Evolutionary conservation across 169 alveolate species (phyloP), one percentile per base, ranked within the genome.

Genomic region (Plasmodium malariae): DNA sequence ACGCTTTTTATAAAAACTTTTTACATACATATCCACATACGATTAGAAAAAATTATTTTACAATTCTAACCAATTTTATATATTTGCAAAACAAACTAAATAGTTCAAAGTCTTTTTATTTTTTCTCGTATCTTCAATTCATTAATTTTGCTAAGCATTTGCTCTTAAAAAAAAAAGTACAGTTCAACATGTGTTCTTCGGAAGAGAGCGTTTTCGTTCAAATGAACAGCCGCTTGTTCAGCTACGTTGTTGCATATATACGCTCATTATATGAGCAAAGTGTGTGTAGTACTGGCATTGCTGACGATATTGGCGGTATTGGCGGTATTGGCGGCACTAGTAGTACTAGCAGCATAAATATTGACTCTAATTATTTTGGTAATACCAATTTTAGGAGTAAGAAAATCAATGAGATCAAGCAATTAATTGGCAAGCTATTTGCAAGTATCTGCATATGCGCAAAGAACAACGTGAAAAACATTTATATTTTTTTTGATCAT

Each of bases 391-490:
- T 45, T 45, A 0, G 7, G 19, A 76, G 43, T 7, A 5, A 76
- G 17, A 14, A 76, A 1, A 55, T 60, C 14, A 43, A 59, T 19
- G 24, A 76, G 1, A 21, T 76, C 0, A 62, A 76, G 34, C 68
- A 40, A 40, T 5, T 9, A 7, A 17, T 62, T 51, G n/a, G 24
- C 28, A 60, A 37, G 40, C 62, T 59, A n/a, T 26, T 60, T 67
- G 59, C 88, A n/a, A 55, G 76, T 26, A 26, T 67, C 3, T 32
- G 59, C 9, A 19, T 76, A 51, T 76, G 70, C 36, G 62, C 48
- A 43, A 30, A 24, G 3, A 28, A 51, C 19, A 51, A 67, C 7
- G 48, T 60, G 14, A 76, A 68, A 28, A 59, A 76, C 28, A 36
- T 76, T 6, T 60, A 43, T 24, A 24, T 76, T 3, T 51, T 76